Base-by-base conservation (phyloP, 2,329 filamentous ascomycete species). In the Aspergillus fumigatus region DNA sequence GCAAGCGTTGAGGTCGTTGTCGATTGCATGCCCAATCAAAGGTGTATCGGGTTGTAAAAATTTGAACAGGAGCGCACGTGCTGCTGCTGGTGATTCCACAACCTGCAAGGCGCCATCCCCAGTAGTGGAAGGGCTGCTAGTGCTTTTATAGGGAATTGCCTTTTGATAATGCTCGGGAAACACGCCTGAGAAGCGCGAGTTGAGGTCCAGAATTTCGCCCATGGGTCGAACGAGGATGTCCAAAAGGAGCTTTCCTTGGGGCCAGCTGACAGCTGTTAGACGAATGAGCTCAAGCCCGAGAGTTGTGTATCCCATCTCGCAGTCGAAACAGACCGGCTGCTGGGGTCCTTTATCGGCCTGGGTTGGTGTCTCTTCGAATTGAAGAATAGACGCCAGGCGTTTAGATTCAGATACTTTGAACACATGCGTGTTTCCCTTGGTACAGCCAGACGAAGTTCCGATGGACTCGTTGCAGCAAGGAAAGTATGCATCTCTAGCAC, bases 281-380 rank as follows among this genome's bases (percentile, higher is more conserved):
- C 94, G 90, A 55, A 97, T 87, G 19, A 99, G 82, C 72, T 99
- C 94, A 62, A 97, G 78, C 0, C 95, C 94, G 51, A 88, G 75
- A 0, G 90, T 89, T 0, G 95, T 99, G 69, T 96, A 97, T 4
- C 90, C 90, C 94, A 99, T 99, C 70, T 99, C 94, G 67, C 94
- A 97, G 71, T 99, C 94, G 66, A 99, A 93, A 61, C 86, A 88
- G 10, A 97, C 85, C 38, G 83, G 83, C 1, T 60, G 64, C 29
- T 64, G 65, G 23, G 55, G 59, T 41, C 61, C 65, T 59, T 72
- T 67, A 11, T 62, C 60, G 47, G 64, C 62, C 27, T 77, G 73
- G 27, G 51, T 41, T 0, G 92, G 92, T 0, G 94, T 97, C 59
- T 84, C 75, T 55, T 85, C 82, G 70, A 95, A 99, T 52, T 93